Evolutionary conservation across 108 stramenopile genomes (phyloP), one percentile per base, ranked within the genome.

Genomic region (Nannochloropsis gaditana): DNA sequence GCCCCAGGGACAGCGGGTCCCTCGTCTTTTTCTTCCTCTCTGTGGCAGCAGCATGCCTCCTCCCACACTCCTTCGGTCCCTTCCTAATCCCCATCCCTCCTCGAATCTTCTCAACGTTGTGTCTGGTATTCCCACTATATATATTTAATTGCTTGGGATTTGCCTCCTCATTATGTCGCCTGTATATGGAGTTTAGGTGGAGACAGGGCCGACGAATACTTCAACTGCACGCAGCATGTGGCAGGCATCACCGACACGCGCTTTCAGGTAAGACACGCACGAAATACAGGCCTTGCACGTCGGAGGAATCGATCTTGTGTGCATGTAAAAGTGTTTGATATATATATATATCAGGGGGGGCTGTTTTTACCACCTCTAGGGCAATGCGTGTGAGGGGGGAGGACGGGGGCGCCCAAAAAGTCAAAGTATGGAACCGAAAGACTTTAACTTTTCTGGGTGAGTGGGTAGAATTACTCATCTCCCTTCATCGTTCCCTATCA

Each of bases 141-240:
- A 1, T 31, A 1, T 31, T 31, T 31, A 31, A 31, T 31, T 31
- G 31, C 31, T 31, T 31, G 31, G 31, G 31, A 31, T 31, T 31
- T 31, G 31, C 31, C 31, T 31, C 1, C 31, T 31, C 31, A 31
- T 31, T 31, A 31, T 31, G 31, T 31, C 31, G 31, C 31, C 31
- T 31, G 31, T 31, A 31, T 31, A 31, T 31, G 31, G 31, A 31
- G 59, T 73, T n/a, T 8, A 73, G 59, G 59, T n/a, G 85, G 88
- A 8, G 85, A 85, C 85, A 43, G 94, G 21, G 98, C 98, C 4
- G 96, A 94, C 44, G 93, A 95, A 41, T 99, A 99, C 94, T 99
- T 99, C 91, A 90, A 93, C 84, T 99, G 98, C 89, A 99, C 98
- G 9, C 95, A 97, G 86, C 93, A 95, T 85, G 98, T 99, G 9